Evolutionary conservation across 2,329 filamentous ascomycete genomes (phyloP).

Genomic region (Colletotrichum nymphaeae): DNA sequence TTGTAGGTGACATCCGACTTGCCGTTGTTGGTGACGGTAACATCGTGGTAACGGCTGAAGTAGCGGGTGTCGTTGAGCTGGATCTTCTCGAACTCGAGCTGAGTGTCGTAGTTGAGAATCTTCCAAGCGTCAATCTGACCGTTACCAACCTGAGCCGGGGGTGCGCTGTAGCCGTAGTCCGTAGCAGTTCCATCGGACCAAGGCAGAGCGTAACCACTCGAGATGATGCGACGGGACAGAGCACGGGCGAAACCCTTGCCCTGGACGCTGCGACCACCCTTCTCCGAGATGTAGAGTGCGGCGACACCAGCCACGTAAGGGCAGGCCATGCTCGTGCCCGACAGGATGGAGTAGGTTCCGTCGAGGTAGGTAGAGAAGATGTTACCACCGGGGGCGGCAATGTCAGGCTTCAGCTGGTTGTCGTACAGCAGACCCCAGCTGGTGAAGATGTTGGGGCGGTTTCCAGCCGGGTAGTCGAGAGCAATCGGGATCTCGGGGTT

Average conservation of each 20-base stretch:
- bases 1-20: slow-evolving; percentile 48
- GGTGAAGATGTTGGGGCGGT: slow-evolving; percentile 51
- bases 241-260: slow-evolving; percentile 45
- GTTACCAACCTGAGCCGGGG: slow-evolving; percentile 53
- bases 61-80: slow-evolving; percentile 58
- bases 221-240: slow-evolving; percentile 47
- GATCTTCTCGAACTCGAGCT: slow-evolving; percentile 53
- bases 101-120: slow-evolving; percentile 51
- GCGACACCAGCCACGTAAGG: slow-evolving; percentile 53
- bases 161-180: slow-evolving; percentile 41
- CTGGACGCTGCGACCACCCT: slow-evolving; percentile 44
- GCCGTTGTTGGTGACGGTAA: slow-evolving; percentile 51
- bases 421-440: slow-evolving; percentile 58
- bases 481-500: slow-evolving; percentile 39
- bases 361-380: slow-evolving; percentile 55
- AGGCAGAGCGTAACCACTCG: slow-evolving; percentile 44
- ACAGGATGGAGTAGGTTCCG: slow-evolving; percentile 52
- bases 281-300: slow-evolving; percentile 47
- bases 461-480: slow-evolving; percentile 43
- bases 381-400: slow-evolving; percentile 56
- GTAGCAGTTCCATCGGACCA: slow-evolving; percentile 44
- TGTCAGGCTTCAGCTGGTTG: slow-evolving; percentile 54
- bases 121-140: slow-evolving; percentile 56
- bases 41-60: slow-evolving; percentile 44
- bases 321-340: slow-evolving; percentile 60